Evolutionary conservation across 495 filamentous ascomycete species (phyloP), one percentile per base, ranked within the genome.

Genomic region (Aspergillus olivimuriae): DNA sequence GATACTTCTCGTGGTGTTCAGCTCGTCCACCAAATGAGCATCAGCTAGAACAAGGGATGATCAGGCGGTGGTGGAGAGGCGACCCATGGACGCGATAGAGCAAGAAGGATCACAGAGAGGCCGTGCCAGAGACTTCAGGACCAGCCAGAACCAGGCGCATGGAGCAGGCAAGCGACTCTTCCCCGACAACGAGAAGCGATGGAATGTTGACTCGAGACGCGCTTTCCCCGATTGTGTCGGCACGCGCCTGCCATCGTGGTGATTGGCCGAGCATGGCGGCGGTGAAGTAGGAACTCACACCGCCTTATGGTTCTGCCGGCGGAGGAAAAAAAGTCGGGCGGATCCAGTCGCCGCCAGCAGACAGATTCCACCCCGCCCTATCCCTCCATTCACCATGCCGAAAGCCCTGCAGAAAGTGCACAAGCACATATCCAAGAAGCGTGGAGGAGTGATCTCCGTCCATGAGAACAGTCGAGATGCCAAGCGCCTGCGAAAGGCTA

Each of bases 381-480:
- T 10, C 11, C 3, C 1, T 20, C 15, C 34, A 18, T 36, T 26
- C 41, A 56, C 23, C 63, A 94, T 94, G 89, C 78, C 87, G 11
- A 86, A 82, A 51, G 77, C 77, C 46, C 58, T 94, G 11, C 62
- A 77, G 37, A 94, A 89, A 53, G 82, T 89, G 28, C 82, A 86
- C 43, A 96, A 94, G 68, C 79, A 87, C 45, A 86, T 94, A 37
- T 61, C 78, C 16, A 90, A 90, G 69, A 85, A 85, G 65, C 77
- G 78, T 38, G 79, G 77, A 12, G 71, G 71, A 12, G 70, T 83
- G 38, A 76, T 77, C 17, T 73, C 81, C 11, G 71, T 96, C 11
- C 88, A 96, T 58, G 82, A 87, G 55, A 85, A 86, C 60, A 92
- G 86, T 55, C 74, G 89, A 46, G 85, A 94, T 64, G 80, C 80